Percentiles rank a stretch among this genome's conserved stretches.
Conservation (phyloP, 257 asterid genomes). For the Handroanthus guayacan region DNA sequence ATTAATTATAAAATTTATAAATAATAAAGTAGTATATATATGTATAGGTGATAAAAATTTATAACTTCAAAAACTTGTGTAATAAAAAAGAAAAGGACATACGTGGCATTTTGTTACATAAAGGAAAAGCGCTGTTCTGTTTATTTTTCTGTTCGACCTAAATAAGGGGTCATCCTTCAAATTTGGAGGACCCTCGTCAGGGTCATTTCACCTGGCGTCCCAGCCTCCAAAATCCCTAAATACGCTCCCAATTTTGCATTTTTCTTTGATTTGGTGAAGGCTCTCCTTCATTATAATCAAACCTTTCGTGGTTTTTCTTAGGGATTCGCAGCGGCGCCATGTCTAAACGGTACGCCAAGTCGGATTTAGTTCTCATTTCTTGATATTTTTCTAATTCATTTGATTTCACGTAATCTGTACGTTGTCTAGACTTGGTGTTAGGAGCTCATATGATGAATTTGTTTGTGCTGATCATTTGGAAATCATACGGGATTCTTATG, state of each 20-base stretch:
- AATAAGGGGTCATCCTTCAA: slow-evolving; percentile 39
- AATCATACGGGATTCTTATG: neutral
- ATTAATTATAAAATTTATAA: no score
- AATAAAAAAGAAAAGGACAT: no score
- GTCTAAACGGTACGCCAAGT: slow-evolving; percentile 47
- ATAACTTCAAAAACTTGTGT: no score
- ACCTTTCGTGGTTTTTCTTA: slow-evolving; percentile 32
- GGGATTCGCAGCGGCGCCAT: slow-evolving; percentile 44
- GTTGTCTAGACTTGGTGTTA: neutral
- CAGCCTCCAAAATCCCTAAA: slow-evolving; percentile 43
- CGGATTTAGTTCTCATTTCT: neutral
- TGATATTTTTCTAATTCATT: neutral
- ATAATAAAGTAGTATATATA: neutral
- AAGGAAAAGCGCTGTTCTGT: no score
- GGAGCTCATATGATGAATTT: neutral
- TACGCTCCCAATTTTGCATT: slow-evolving; percentile 34
- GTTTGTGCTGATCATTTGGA: neutral
- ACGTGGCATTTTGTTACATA: no score
- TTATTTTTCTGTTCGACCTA: neutral
- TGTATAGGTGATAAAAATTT: no score
- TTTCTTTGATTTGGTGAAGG: slow-evolving; percentile 10
- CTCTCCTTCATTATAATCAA: slow-evolving; percentile 17
- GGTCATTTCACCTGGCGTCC: slow-evolving; percentile 10
- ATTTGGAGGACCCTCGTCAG: slow-evolving; percentile 35
- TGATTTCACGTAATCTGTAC: neutral